A percentile compares a stretch with the other conserved stretches of the same genome.
phyloP scores from a whole-genome alignment of 371 early-diverging fungal genomes.

The Apophysomyces elegans region DNA sequence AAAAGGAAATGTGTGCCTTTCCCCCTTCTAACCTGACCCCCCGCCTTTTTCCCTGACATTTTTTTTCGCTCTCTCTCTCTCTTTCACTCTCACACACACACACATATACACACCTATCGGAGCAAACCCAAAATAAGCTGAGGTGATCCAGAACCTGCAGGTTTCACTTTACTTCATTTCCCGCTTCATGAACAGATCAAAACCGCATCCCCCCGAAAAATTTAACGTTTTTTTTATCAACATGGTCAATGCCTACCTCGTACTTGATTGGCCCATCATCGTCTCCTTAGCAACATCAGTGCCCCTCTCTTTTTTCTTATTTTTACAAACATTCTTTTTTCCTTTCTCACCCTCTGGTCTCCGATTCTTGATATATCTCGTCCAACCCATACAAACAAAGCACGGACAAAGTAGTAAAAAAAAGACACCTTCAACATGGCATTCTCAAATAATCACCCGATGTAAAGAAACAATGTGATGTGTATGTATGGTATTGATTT shows the following conservation, averaged over 20 bases:
- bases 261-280: not conserved
- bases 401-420: too few relatives aligned
- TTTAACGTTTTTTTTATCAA: not conserved
- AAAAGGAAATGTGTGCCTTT: not conserved
- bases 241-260: not conserved
- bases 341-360: conserved; percentile 7
- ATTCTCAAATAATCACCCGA: not conserved
- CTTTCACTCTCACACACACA: too few relatives aligned
- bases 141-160: conserved; percentile 6
- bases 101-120: not conserved
- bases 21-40: conserved; percentile 1
- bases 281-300: conserved; percentile 1
- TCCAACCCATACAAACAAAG: too few relatives aligned
- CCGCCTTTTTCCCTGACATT: not conserved
- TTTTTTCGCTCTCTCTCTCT: not conserved
- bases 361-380: not conserved
- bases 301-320: not conserved
- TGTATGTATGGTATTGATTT: not conserved
- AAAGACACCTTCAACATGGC: not conserved
- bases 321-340: conserved; percentile 1
- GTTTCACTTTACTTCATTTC: conserved; percentile 7
- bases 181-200: conserved; percentile 1
- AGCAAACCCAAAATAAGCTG: not conserved
- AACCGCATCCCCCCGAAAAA: not conserved
- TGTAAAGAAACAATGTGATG: not conserved